phyloP scores from a whole-genome alignment of 805 yeast genomes.

The Isabelozyma rhagii region DNA sequence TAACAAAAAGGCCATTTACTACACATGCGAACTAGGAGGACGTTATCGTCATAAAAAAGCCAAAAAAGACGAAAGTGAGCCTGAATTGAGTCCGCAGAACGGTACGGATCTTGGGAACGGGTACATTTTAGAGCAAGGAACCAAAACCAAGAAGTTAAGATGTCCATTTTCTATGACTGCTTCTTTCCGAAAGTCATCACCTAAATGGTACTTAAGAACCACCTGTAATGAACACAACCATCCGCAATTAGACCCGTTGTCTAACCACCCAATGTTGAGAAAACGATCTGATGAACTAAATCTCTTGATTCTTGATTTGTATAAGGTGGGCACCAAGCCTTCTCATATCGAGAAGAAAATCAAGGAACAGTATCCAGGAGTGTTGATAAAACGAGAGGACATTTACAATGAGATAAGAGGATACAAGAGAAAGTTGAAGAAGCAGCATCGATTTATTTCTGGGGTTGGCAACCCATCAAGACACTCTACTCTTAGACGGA shows the following conservation, averaged over 20 bases:
- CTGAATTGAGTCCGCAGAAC: conserved; percentile 12
- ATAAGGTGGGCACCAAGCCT: conserved; percentile 55
- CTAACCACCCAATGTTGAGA: conserved; percentile 55
- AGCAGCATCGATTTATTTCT: conserved; percentile 26
- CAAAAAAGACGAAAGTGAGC: conserved; percentile 17
- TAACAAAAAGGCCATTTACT: conserved; percentile 55
- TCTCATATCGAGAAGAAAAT: conserved; percentile 51
- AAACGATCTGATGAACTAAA: conserved; percentile 53
- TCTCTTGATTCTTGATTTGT: conserved; percentile 47
- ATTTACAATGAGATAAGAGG: conserved; percentile 57
- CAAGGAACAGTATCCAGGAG: conserved; percentile 49
- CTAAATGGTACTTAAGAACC: conserved; percentile 50
- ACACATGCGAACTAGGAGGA: conserved; percentile 59
- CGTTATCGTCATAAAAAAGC: conserved; percentile 50
- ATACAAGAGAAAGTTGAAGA: conserved; percentile 48
- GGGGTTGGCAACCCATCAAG: not conserved
- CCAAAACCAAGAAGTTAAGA: conserved; percentile 49
- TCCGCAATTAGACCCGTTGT: conserved; percentile 53
- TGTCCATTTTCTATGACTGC: conserved; percentile 64
- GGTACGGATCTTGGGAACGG: conserved; percentile 26
- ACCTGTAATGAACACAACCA: conserved; percentile 59
- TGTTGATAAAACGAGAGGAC: conserved; percentile 54
- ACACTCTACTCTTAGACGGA: not conserved
- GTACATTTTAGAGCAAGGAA: conserved; percentile 36
- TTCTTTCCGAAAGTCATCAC: conserved; percentile 45